Conservation (phyloP, 2,329 filamentous ascomycete species). For the Talaromyces sp. region DNA sequence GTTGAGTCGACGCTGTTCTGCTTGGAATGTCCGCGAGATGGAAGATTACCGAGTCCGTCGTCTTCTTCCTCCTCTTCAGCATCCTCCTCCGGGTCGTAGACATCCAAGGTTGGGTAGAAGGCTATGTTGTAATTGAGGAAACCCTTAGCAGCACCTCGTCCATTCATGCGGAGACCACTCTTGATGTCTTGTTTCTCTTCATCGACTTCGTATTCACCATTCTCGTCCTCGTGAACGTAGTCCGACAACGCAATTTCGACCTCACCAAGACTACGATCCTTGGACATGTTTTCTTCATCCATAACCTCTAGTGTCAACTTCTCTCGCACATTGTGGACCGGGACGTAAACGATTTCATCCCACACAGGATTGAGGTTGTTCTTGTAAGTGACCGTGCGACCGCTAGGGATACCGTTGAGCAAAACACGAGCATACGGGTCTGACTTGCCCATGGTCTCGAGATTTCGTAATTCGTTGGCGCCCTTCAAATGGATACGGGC, state of each 20-base stretch:
- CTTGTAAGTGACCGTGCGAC: constrained; percentile 87
- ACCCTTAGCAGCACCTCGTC: constrained; percentile 72
- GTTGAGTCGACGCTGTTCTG: constrained; percentile 29
- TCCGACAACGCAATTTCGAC: constrained; percentile 74
- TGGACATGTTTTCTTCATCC: constrained; percentile 90
- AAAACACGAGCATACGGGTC: constrained; percentile 89
- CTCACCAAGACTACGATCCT: constrained; percentile 80
- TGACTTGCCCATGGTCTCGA: constrained; percentile 94
- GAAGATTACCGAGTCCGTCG: constrained; percentile 32
- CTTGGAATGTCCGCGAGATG: constrained; percentile 22
- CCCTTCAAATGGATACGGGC: constrained; percentile 89
- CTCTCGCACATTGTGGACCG: constrained; percentile 79
- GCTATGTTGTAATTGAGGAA: constrained; percentile 74
- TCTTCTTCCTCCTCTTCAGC: constrained; percentile 49
- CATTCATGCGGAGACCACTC: constrained; percentile 63
- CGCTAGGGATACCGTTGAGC: constrained; percentile 85
- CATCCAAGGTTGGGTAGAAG: constrained; percentile 85
- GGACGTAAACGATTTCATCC: constrained; percentile 93
- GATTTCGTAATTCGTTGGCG: constrained; percentile 78
- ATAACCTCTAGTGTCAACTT: constrained; percentile 88
- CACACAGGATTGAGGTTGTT: constrained; percentile 94
- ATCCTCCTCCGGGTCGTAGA: constrained; percentile 77
- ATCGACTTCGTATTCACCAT: constrained; percentile 74
- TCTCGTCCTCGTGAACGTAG: constrained; percentile 72
- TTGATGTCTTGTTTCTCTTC: constrained; percentile 68